Evolutionary conservation across 208 protist species (phyloP), one percentile per base, ranked within the genome.

Genomic region (Leishmania major): DNA sequence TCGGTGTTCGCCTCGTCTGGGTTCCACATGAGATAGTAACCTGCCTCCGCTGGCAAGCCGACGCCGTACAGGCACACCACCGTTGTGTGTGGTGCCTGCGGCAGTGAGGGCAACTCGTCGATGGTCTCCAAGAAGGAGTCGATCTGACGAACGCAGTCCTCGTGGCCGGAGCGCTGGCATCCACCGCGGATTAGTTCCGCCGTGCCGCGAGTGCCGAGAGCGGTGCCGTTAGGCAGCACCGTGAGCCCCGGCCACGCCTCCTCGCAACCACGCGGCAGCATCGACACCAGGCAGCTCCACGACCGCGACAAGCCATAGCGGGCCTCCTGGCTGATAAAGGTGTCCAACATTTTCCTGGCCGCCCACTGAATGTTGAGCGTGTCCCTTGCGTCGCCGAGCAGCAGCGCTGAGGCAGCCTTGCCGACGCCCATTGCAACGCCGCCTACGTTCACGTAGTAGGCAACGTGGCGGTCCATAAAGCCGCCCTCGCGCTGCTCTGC

Each of bases 1-100:
- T 80, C 59, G 8, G 25, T 62, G 22, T 67, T 28, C 37, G 59
- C 19, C n/a, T 70, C 31, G 40, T 43, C 57, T 7, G 70, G 8
- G 69, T 84, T 84, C 40, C 77, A 62, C 70, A 69, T 64, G 45
- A 96, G 83, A 84, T 88, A 77, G 88, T 98, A 99, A n/a, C 92
- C 93, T 37, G 89, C 80, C 82, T 99, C 96, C 15, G 95, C 90
- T 17, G 81, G 74, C 73, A 94, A 86, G 77, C 93, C 96, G 35
- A 97, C 90, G 59, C 97, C 97, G 86, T 98, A 99, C 37, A 99
- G 77, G 86, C 97, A 98, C 69, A 92, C 89, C 11, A 97, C 92
- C 35, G 94, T 96, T 17, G 93, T 95, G 79, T 94, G 84, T 2
- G 92, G 93, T 31, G 97, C 92, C 57, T 90, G 79, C 17, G 97